Conservation (phyloP, 306 rosid genomes). For the Potentilla sterilis region DNA sequence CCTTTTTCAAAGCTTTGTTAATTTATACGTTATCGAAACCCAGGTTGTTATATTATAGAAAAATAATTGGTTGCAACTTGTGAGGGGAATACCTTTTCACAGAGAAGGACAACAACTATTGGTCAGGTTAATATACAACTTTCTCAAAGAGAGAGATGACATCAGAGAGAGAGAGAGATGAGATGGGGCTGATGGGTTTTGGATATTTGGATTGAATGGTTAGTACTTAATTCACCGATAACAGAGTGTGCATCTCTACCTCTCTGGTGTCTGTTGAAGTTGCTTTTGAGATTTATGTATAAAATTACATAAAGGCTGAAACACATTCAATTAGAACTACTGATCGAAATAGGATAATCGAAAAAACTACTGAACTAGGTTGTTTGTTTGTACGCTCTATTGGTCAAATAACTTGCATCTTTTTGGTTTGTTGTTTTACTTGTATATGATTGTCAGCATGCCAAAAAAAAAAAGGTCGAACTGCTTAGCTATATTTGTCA, state of each 20-base stretch:
- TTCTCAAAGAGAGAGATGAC: not conserved
- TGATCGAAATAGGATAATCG: too few species aligned
- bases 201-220: not conserved
- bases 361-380: too few species aligned
- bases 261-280: not conserved
- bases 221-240: not conserved
- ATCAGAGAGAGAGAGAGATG: too few species aligned
- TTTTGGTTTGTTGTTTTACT: not conserved
- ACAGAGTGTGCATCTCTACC: not conserved
- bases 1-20: not conserved
- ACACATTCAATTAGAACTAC: not conserved
- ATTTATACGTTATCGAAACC: not conserved
- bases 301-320: not conserved
- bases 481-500: not conserved
- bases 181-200: not conserved
- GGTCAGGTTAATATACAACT: not conserved
- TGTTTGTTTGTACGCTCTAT: too few species aligned
- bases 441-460: too few species aligned
- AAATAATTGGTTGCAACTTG: not conserved
- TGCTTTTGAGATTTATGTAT: not conserved
- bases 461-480: not conserved
- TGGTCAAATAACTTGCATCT: not conserved
- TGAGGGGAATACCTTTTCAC: not conserved
- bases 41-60: not conserved
- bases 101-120: not conserved